Evolutionary conservation across 1,284 basidiomycete species (phyloP), one percentile per base, ranked within the genome.

Genomic region (Pseudozyma flocculosa): DNA sequence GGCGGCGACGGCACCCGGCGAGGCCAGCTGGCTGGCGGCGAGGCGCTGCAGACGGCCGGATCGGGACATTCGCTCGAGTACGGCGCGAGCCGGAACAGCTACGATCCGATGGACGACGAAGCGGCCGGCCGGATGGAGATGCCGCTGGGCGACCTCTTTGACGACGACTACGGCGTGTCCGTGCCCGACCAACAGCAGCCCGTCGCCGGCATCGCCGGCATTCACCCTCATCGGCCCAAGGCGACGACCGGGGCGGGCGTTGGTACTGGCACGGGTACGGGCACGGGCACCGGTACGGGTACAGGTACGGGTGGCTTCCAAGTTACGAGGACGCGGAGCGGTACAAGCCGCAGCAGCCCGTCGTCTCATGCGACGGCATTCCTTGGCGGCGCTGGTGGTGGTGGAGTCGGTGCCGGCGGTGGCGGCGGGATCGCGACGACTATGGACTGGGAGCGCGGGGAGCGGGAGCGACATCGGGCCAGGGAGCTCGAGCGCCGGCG

Each of bases 111-210:
- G 26, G 61, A 67, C 38, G 64, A 67, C 44, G 64, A 63, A 26
- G 47, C 62, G 34, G 49, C 64, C 13, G 64, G 64, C 18, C 49
- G 55, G 50, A 63, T 67, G 60, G 64, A 67, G 48, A 56, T 67
- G 64, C 43, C 49, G 37, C 29, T 48, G 0, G 43, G 38, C 21
- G 43, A 45, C 23, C 34, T 32, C 23, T 45, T 45, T 22, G 26
- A 45, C 11, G 32, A 21, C 21, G 43, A 45, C 5, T 45, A 8
- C 15, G 5, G 26, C 26, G 26, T 29, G 7, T n/a, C 32, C 32
- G 11, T 17, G 32, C 10, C 10, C 32, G 32, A 34, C 32, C 11
- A 34, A 17, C 32, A 17, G 17, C 11, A 10, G 17, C 32, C 32
- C 11, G 11, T 34, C 17, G 32, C 37, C 37, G 19, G 5, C 37